Evolutionary conservation across 1,284 basidiomycete species (phyloP), one percentile per base, ranked within the genome.

Genomic region (Chalciporus sp.): DNA sequence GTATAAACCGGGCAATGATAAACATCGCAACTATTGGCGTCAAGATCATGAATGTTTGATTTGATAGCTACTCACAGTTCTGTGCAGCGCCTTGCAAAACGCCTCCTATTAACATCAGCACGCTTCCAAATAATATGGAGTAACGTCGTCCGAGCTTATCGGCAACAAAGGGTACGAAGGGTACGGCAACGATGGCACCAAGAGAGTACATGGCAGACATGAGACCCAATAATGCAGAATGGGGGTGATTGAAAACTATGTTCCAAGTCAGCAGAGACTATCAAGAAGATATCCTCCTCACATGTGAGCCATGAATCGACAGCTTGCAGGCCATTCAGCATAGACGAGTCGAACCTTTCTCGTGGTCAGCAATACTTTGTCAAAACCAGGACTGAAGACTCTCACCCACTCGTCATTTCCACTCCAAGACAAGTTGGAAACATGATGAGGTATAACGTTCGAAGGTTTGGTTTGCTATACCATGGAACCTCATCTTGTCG

Each of bases 361-460:
- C 26, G 0, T 1, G 0, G 27, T 63, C 31, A 56, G 20, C n/a
- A 37, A 10, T 8, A 6, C 12, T 4, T n/a, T 2, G 33, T 12
- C 29, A 31, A 11, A 14, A 20, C 19, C 8, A 31, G 11, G 9
- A 31, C 29, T 74, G 10, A 76, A 77, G 26, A 40, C 19, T 68
- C 78, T 57, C 55, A 77, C 80, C 82, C 83, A 62, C 76, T 80
- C 1, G 83, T 84, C 79, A 83, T 81, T 62, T 85, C 82, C 14
- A 83, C 82, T 20, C 80, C 83, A 31, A 85, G 77, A 61, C 81
- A 83, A 41, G 82, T 81, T 28, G 82, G 82, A 58, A 83, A 71
- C 63, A 84, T 73, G 49, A 83, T 51, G 28, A 83, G 55, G 65
- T 84, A 81, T 45, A 83, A 57, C 9, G 72, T 42, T 27, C 80